Evolutionary conservation across 2,329 filamentous ascomycete genomes (phyloP), one percentile per base, ranked within the genome.

Genomic region (Dothiorella sarmentorum): DNA sequence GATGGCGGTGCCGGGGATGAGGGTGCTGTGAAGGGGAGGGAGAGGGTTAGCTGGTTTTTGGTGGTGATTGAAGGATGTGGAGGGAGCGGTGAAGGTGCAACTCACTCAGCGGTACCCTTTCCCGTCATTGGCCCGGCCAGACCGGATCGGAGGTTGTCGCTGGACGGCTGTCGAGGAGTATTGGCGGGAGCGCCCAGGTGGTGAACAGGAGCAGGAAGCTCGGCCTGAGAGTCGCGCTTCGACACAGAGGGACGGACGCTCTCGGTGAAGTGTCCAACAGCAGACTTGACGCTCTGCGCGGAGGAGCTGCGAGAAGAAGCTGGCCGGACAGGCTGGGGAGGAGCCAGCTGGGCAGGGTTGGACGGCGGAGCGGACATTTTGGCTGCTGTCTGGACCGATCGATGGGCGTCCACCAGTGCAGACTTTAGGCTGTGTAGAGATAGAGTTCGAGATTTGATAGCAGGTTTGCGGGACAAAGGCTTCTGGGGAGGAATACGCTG

Each of bases 401-500:
- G 22, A 20, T 35, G 26, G 18, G 52, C 38, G 44, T 56, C 52
- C 52, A 44, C 27, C 18, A 56, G 52, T 26, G 26, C 49, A 27
- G 49, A 53, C 49, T 53, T 53, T 26, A 53, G 3, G 49, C 49
- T 53, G 49, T 53, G 24, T 40, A 53, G 22, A 29, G 49, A 53
- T 53, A 53, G 9, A 18, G 49, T 35, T 38, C 49, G 49, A 20
- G 49, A 40, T 29, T 7, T 42, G 35, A 29, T 18, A 40, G 37
- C 29, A 20, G n/a, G 20, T 6, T 53, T 53, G 49, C 35, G 49
- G 4, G 49, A 40, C 10, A 38, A 56, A 38, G 37, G 15, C 37
- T 44, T 37, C n/a, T 31, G 52, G n/a, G 27, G 7, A 22, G 52
- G 38, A 10, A 7, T 17, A 24, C 15, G 20, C 13, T 52, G 18